Percentiles rank a stretch among this genome's conserved stretches.
Evolutionary conservation across 176 grass and related monocot genomes (phyloP).

Genomic region (Thalia dealbata): DNA sequence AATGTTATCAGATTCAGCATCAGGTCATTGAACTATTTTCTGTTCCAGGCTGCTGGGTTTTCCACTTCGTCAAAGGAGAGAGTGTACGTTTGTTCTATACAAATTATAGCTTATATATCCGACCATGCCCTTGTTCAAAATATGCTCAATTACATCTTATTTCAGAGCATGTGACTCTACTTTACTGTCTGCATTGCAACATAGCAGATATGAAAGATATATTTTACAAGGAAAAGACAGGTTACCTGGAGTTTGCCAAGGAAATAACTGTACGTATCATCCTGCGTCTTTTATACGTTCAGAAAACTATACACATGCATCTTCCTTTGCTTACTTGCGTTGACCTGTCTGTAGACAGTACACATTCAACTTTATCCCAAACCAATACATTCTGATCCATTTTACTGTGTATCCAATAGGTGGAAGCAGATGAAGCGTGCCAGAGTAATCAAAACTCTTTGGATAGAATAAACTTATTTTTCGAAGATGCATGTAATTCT

Average conservation of each 20-base stretch:
- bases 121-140: neutral
- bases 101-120: neutral
- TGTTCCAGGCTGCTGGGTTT: conserved; percentile 53
- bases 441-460: conserved; percentile 40
- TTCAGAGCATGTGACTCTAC: neutral
- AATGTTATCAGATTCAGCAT: neutral
- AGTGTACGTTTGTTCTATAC: conserved; percentile 34
- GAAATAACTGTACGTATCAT: conserved; percentile 48
- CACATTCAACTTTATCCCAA: neutral
- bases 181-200: conserved; percentile 15
- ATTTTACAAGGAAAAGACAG: conserved; percentile 52
- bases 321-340: neutral
- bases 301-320: neutral
- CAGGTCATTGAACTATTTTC: neutral
- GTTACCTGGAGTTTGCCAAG: conserved; percentile 74
- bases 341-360: neutral
- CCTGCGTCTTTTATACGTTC: neutral
- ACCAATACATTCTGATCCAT: conserved; percentile 1
- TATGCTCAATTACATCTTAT: neutral
- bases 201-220: conserved; percentile 52
- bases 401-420: conserved; percentile 32
- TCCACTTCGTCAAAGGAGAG: conserved; percentile 67
- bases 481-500: conserved; percentile 59
- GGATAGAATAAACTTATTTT: conserved; percentile 60
- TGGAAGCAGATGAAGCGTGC: conserved; percentile 62